A percentile compares a stretch with the other conserved stretches of the same genome.
Conservation (phyloP, 2,329 filamentous ascomycete genomes). For the Ramichloridium luteum region DNA sequence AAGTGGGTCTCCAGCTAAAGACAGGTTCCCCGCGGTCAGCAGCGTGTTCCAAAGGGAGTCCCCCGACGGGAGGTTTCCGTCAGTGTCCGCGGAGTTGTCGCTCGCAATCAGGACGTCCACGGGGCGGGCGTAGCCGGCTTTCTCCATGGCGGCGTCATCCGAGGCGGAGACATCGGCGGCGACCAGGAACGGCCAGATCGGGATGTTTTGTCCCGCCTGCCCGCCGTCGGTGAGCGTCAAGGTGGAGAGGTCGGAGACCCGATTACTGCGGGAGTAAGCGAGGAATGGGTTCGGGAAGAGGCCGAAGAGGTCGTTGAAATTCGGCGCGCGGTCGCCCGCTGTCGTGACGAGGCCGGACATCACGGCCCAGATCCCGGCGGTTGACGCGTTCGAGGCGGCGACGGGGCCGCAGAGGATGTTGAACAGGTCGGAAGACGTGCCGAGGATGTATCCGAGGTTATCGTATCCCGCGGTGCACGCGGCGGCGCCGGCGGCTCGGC, state of each 20-base stretch:
- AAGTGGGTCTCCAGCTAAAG: slow-evolving; percentile 34
- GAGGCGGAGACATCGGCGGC: too few species aligned
- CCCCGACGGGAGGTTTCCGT: slow-evolving; percentile 48
- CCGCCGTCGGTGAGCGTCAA: slow-evolving; percentile 42
- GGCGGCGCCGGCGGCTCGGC: slow-evolving; percentile 17
- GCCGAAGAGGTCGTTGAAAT: slow-evolving; percentile 32
- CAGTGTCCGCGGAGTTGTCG: slow-evolving; percentile 52
- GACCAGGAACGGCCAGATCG: slow-evolving; percentile 41
- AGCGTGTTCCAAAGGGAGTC: slow-evolving; percentile 47
- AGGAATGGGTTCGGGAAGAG: slow-evolving; percentile 52
- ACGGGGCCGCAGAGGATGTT: slow-evolving; percentile 10
- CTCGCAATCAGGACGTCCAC: slow-evolving; percentile 54
- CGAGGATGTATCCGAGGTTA: slow-evolving; percentile 37
- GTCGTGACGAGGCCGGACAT: slow-evolving; percentile 23
- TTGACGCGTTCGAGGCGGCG: slow-evolving; percentile 11
- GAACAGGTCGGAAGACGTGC: slow-evolving; percentile 34
- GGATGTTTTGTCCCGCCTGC: slow-evolving; percentile 39
- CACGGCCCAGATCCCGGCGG: slow-evolving; percentile 11
- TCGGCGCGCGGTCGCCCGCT: slow-evolving; percentile 17
- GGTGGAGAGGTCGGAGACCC: slow-evolving; percentile 25
- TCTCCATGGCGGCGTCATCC: too few species aligned
- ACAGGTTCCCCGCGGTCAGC: slow-evolving; percentile 38
- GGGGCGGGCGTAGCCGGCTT: slow-evolving; percentile 25
- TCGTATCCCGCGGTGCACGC: slow-evolving; percentile 38
- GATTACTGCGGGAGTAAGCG: slow-evolving; percentile 34